Base-by-base conservation (phyloP, 1,139 yeast genomes). In the Taphrina populina region DNA sequence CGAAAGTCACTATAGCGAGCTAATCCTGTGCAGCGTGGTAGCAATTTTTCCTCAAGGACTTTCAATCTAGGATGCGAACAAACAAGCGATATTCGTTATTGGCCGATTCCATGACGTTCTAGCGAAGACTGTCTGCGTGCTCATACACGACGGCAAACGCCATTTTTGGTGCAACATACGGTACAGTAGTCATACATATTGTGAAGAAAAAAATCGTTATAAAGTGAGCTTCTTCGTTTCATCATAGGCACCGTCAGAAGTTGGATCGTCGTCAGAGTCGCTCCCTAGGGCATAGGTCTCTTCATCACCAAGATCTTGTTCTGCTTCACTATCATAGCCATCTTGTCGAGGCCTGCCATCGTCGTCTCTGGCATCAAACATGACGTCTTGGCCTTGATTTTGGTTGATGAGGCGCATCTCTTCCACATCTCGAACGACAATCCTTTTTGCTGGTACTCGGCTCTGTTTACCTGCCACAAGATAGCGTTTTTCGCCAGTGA, bases 401-500 rank as follows among this genome's bases (percentile, higher is more conserved):
- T 5, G 43, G 20, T 26, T 30, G 47, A 43, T 43, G 21, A 43
- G 37, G 47, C 47, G 29, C 47, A 43, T 43, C 27, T 43, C 47
- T 20, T 43, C 47, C 17, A 43, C 29, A 29, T 43, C 47, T 2
- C 37, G 29, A 3, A 19, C 21, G 15, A 26, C 21, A 17, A 15
- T 23, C 2, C 37, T 29, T 15, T 26, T 43, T n/a, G 37, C 4
- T 27, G 19, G n/a, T 17, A 43, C 26, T 29, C 21, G 29, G 27
- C 47, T 45, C 17, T 17, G 45, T 26, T 21, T 49, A 34, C 54
- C 44, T 6, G 33, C 37, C 24, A 30, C 54, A 7, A 49, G 20
- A 8, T 30, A 37, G 4, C 41, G 32, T 29, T 27, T 37, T 15
- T 27, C 54, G 32, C 54, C 54, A 5, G 44, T 30, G 26, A 79